A percentile compares a stretch with the other conserved stretches of the same genome.
Evolutionary conservation across 139 green algal species (phyloP).

Genomic region (Limnomonas spitsbergensis): DNA sequence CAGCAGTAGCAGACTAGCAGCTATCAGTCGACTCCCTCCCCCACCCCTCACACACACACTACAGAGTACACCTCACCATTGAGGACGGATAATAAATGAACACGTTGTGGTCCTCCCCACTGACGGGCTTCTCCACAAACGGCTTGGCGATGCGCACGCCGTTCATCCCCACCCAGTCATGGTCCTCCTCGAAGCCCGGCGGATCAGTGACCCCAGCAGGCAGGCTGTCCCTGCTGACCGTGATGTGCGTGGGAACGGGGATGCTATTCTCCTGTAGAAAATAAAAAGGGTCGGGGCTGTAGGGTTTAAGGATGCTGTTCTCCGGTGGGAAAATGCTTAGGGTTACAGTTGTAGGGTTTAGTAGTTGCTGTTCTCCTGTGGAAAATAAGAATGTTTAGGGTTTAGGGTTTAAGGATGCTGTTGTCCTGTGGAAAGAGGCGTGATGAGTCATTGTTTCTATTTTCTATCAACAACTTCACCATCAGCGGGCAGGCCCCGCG

Average conservation of each 20-base stretch:
- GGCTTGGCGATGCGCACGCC: conserved; percentile 89
- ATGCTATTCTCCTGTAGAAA: conserved; percentile 70
- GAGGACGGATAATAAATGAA: conserved; percentile 97
- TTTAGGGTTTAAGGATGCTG: too few species aligned
- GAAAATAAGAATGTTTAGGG: too few species aligned
- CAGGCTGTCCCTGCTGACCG: conserved; percentile 74
- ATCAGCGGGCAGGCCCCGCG: too few species aligned
- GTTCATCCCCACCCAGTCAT: conserved; percentile 83
- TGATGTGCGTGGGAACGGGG: conserved; percentile 82
- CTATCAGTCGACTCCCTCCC: too few species aligned
- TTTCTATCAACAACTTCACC: too few species aligned
- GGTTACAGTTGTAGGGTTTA: too few species aligned
- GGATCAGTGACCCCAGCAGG: conserved; percentile 36
- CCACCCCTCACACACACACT: too few species aligned
- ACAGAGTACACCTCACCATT: conserved; percentile 70
- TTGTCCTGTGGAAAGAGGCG: too few species aligned
- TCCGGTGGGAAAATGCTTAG: too few species aligned
- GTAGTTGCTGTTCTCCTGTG: too few species aligned
- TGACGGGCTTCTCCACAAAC: conserved; percentile 97
- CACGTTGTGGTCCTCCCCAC: conserved; percentile 95
- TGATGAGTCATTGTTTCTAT: too few species aligned
- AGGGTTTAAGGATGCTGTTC: not conserved
- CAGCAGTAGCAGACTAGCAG: too few species aligned
- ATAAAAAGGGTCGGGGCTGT: not conserved
- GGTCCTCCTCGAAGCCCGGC: conserved; percentile 80